Evolutionary conservation across 2,329 filamentous ascomycete species (phyloP), one percentile per base, ranked within the genome.

Genomic region (Monilinia aucupariae): DNA sequence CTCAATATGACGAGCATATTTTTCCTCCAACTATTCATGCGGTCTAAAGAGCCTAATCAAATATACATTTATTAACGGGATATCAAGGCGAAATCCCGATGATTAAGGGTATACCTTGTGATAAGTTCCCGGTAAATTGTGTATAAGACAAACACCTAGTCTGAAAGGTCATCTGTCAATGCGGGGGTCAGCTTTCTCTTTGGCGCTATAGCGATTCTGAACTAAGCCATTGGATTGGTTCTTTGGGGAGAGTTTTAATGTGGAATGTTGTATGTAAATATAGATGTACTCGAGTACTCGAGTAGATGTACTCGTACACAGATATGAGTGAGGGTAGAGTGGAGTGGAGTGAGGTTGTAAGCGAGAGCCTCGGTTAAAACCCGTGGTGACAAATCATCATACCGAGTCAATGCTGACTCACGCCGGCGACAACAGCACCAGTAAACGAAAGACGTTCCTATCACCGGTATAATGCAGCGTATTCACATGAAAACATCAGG

Each of bases 1-100:
- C 67, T 66, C 50, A 63, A 52, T 22, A 49, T 48, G 43, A 55
- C n/a, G 17, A 32, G 12, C 7, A 25, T 30, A 45, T 10, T 47
- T 50, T 30, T 61, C 64, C 58, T 60, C 58, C 58, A 60, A 60
- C 58, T 5, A 51, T 41, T 17, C 20, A 10, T 47, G 37, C 25
- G 8, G 17, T 22, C 34, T 20, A 7, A 37, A 20, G n/a, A 56
- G 41, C 13, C 20, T 20, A 56, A 34, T 37, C 4, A 54, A 34
- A 48, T 47, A 13, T 27, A 47, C 8, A n/a, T 32, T 12, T 4
- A 20, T 47, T 5, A 17, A 15, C 30, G 27, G 54, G 54, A 58
- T 34, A 27, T 25, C 15, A 30, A 58, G 27, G n/a, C 54, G 41
- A 58, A 37, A 47, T 58, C 12, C 54, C 54, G 54, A n/a, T n/a